Conservation (phyloP, 192 early-diverging fungal species). For the Mortierella claussenii region DNA sequence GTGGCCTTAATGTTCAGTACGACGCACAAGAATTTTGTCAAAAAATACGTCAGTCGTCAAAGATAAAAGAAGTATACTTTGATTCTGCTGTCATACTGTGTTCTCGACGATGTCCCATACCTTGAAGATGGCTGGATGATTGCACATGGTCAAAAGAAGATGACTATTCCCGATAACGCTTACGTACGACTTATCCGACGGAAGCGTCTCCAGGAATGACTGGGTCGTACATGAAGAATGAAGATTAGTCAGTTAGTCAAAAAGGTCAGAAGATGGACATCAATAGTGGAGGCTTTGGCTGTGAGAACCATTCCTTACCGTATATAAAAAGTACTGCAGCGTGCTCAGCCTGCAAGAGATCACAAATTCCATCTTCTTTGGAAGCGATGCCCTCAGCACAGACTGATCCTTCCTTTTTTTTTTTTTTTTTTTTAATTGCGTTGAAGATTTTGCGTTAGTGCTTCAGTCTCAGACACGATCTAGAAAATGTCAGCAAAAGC, state of each 20-base stretch:
- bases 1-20: no score
- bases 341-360: conserved; percentile 70
- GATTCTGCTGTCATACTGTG: background rate
- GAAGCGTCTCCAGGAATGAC: conserved; percentile 17
- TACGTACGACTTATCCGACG: no score
- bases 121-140: conserved; percentile 70
- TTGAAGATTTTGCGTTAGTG: no score
- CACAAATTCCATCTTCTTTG: conserved; percentile 76
- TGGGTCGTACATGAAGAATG: background rate
- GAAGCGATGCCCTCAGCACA: conserved; percentile 66
- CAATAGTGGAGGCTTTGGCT: no score
- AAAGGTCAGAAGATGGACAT: no score
- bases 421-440: no score
- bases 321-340: conserved; percentile 69
- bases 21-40: no score
- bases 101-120: background rate
- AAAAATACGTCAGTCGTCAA: no score
- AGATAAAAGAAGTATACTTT: no score
- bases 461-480: background rate
- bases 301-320: conserved; percentile 45
- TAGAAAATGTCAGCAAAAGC: background rate
- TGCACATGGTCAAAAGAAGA: conserved; percentile 63
- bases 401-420: conserved; percentile 57
- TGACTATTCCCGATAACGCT: conserved; percentile 15
- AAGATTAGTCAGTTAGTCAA: no score